Conservation (phyloP, 176 grass and related monocot species). For the Avena atlantica region DNA sequence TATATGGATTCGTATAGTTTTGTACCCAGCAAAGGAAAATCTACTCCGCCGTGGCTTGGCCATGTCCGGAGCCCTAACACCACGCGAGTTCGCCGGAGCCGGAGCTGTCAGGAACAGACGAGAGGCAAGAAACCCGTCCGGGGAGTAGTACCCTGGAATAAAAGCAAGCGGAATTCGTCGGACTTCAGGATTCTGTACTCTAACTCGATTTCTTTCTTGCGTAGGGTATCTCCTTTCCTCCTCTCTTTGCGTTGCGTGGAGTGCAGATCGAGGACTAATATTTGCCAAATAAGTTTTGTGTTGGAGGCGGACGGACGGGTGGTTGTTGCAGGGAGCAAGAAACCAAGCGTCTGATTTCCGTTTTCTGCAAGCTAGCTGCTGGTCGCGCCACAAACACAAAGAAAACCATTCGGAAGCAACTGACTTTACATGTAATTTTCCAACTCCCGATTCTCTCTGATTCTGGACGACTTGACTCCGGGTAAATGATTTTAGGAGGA, state of each 20-base stretch:
- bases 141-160: neutral
- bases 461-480: neutral
- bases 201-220: slow-evolving; percentile 29
- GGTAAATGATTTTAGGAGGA: neutral
- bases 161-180: neutral
- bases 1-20: neutral
- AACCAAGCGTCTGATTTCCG: neutral
- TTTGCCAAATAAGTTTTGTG: neutral
- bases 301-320: neutral
- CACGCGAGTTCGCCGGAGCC: neutral
- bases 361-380: neutral
- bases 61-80: slow-evolving; percentile 13
- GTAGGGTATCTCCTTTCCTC: slow-evolving; percentile 27
- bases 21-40: slow-evolving; percentile 47
- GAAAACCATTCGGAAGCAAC: neutral
- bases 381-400: neutral
- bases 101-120: neutral
- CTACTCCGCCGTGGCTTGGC: slow-evolving; percentile 41
- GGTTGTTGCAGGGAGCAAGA: slow-evolving; percentile 5
- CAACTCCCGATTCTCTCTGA: neutral
- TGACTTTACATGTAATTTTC: neutral
- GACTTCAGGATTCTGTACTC: slow-evolving; percentile 6
- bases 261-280: slow-evolving; percentile 8
- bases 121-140: neutral
- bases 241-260: slow-evolving; percentile 47